Evolutionary conservation across 164 flowering plant species (phyloP).

Genomic region (Nymphaea thermarum): DNA sequence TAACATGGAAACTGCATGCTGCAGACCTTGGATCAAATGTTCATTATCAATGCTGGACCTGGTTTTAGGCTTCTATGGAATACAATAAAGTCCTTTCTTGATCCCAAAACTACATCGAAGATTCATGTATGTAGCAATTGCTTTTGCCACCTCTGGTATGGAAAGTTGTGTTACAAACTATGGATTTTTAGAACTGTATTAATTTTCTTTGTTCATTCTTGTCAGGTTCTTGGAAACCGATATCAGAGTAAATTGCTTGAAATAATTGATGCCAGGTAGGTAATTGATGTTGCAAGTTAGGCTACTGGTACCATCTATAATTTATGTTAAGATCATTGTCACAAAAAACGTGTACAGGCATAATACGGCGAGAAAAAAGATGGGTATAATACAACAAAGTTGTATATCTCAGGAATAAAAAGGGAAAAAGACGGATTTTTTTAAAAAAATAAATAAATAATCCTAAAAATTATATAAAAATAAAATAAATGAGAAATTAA

Average conservation of each 20-base stretch:
- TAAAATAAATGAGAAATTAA: no score
- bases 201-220: constrained; percentile 1
- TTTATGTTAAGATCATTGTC: no score
- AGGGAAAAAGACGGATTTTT: no score
- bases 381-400: no score
- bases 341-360: no score
- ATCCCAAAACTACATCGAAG: constrained; percentile 81
- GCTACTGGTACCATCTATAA: background rate
- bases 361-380: no score
- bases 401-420: no score
- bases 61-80: constrained; percentile 86
- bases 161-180: no score
- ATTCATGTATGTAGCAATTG: constrained; percentile 47
- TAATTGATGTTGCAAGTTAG: no score
- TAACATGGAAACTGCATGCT: constrained; percentile 1
- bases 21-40: constrained; percentile 85
- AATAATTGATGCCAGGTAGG: constrained; percentile 78
- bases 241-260: constrained; percentile 85
- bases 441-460: no score
- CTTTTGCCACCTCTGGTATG: background rate
- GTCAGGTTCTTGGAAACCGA: constrained; percentile 81
- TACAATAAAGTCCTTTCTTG: constrained; percentile 73
- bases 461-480: no score
- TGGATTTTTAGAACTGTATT: background rate
- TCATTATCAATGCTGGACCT: constrained; percentile 94